Percentiles rank a stretch among this genome's conserved stretches.
phyloP scores from a whole-genome alignment of 2,329 filamentous ascomycete genomes.

The Aspergillus neotritici region DNA sequence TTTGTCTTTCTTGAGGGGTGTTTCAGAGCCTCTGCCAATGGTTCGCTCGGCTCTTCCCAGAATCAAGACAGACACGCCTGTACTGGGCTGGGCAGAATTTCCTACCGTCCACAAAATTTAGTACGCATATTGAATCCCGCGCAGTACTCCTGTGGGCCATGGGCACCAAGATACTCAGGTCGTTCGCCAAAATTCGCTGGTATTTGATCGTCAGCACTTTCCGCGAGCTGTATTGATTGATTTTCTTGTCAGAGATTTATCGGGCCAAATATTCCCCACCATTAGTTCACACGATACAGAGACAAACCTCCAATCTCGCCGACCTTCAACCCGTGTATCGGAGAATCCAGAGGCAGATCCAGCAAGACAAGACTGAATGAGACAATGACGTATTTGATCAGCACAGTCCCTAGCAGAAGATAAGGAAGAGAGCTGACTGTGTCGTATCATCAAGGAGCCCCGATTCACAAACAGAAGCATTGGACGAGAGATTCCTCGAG shows the following conservation, averaged over 20 bases:
- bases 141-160: slow-evolving; percentile 20
- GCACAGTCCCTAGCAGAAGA: neutral
- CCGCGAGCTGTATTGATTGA: slow-evolving; percentile 21
- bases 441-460: slow-evolving; percentile 32
- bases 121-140: slow-evolving; percentile 26
- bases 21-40: slow-evolving; percentile 10
- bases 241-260: slow-evolving; percentile 1
- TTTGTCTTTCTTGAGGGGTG: slow-evolving; percentile 5
- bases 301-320: neutral
- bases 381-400: slow-evolving; percentile 28
- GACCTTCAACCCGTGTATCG: slow-evolving; percentile 5
- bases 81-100: slow-evolving; percentile 17
- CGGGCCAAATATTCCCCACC: no score
- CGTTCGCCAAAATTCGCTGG: slow-evolving; percentile 19
- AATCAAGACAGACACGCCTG: slow-evolving; percentile 10
- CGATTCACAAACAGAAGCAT: slow-evolving; percentile 42
- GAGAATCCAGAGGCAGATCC: neutral
- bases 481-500: slow-evolving; percentile 56
- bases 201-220: slow-evolving; percentile 12
- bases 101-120: slow-evolving; percentile 22
- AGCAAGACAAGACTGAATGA: neutral
- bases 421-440: slow-evolving; percentile 22
- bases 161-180: slow-evolving; percentile 18
- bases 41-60: slow-evolving; percentile 11
- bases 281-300: no score